Percentiles rank a stretch among this genome's conserved stretches.
phyloP scores from a whole-genome alignment of 2,329 filamentous ascomycete species.

The Remersonia thermophila region DNA sequence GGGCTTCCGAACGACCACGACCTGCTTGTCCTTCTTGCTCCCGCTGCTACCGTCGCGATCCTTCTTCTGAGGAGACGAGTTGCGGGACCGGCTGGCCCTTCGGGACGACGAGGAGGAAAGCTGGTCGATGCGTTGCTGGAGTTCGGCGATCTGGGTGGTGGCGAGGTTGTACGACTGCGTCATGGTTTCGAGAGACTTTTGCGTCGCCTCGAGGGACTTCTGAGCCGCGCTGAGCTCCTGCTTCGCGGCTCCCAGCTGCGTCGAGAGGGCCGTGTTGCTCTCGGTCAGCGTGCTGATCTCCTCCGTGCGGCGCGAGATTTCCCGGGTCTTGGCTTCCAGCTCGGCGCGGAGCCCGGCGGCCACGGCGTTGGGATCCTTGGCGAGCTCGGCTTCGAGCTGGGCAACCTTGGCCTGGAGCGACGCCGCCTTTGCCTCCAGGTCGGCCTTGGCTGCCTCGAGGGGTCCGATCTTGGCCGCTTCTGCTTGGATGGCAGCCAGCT shows the following conservation, averaged over 20 bases:
- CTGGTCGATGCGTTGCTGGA: conserved; percentile 15
- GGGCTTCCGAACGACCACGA: conserved; percentile 18
- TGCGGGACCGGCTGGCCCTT: conserved; percentile 14
- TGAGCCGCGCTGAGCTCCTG: conserved; percentile 14
- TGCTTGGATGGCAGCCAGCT: conserved; percentile 9
- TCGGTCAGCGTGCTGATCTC: conserved; percentile 15
- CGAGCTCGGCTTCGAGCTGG: conserved; percentile 14
- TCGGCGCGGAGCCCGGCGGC: conserved; percentile 14
- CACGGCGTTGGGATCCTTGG: conserved; percentile 13
- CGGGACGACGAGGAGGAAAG: conserved; percentile 11
- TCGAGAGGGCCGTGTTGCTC: conserved; percentile 13
- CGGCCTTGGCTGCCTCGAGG: conserved; percentile 11
- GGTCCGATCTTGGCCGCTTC: conserved; percentile 11
- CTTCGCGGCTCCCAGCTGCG: conserved; percentile 13
- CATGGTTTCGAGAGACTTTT: conserved; percentile 11
- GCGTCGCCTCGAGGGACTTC: conserved; percentile 9
- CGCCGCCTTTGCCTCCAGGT: conserved; percentile 11
- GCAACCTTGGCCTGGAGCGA: conserved; percentile 13
- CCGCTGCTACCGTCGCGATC: conserved; percentile 13
- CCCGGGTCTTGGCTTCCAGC: conserved; percentile 14
- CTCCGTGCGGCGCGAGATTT: conserved; percentile 15
- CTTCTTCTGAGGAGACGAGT: conserved; percentile 17
- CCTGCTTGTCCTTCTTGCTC: conserved; percentile 17
- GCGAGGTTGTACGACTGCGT: conserved; percentile 13
- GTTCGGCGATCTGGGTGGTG: conserved; percentile 12